Conservation (phyloP, 352 stramenopile species). For the Blastocystis sp. region DNA sequence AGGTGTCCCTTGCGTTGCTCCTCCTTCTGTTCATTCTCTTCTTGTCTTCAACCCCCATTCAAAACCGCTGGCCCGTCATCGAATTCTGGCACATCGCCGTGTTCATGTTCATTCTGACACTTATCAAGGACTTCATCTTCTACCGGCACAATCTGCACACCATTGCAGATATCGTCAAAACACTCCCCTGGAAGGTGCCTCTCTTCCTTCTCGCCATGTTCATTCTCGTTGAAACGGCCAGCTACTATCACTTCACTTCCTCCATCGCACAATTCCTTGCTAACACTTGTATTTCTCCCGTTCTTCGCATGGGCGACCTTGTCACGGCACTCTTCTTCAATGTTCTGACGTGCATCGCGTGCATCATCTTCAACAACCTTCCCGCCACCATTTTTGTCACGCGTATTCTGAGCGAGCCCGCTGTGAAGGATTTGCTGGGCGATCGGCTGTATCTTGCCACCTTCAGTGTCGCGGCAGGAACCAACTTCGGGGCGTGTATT, state of each 20-base stretch:
- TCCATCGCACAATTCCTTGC: conserved; percentile 32
- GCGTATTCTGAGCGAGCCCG: conserved; percentile 53
- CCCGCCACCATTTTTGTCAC: conserved; percentile 65
- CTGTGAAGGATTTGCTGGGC: conserved; percentile 33
- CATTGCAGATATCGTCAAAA: conserved; percentile 25
- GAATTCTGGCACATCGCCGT: conserved; percentile 67
- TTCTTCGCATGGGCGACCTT: conserved; percentile 27
- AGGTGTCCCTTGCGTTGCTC: neutral
- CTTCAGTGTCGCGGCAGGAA: conserved; percentile 59
- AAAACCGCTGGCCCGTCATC: conserved; percentile 21
- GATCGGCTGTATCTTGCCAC: conserved; percentile 15
- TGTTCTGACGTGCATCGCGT: conserved; percentile 60
- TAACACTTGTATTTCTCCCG: neutral
- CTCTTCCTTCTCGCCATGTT: conserved; percentile 69
- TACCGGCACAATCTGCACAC: conserved; percentile 9
- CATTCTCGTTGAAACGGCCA: conserved; percentile 55
- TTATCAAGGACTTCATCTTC: conserved; percentile 65
- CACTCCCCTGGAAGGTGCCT: conserved; percentile 60
- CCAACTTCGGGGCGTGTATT: conserved; percentile 69
- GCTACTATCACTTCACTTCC: conserved; percentile 47
- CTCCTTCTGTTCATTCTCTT: conserved; percentile 59
- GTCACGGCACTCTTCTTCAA: conserved; percentile 36
- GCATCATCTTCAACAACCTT: conserved; percentile 67
- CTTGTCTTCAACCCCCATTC: conserved; percentile 57
- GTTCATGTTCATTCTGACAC: conserved; percentile 58